These are phyloP conservation scores for Pseudohalonectria lignicola DNA, from an alignment of 2,329 filamentous ascomycete species.

Conservation along the genomic window DNA sequence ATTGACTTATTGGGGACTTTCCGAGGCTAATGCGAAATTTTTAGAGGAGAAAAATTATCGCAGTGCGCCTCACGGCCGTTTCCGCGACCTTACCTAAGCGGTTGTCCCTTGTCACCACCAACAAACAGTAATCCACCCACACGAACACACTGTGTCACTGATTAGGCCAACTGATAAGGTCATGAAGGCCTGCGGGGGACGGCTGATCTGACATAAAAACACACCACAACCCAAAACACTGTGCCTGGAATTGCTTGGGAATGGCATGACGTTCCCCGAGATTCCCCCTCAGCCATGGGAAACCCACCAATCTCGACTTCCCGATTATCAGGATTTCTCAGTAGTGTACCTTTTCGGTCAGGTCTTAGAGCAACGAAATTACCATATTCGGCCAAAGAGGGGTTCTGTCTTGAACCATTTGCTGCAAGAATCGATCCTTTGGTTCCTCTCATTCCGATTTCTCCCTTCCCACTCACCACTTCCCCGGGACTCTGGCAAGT, in stretches of 20 bases:
- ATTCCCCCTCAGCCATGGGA: not conserved
- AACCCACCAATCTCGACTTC: not conserved
- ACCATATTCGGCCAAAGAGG: no score
- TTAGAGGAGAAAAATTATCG: not conserved
- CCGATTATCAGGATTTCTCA: not conserved
- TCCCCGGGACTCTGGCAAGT: not conserved
- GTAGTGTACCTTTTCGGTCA: not conserved
- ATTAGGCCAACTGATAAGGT: constrained; percentile 2
- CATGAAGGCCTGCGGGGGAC: not conserved
- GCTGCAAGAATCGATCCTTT: not conserved
- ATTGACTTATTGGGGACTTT: no score
- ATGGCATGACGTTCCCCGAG: not conserved
- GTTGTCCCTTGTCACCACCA: not conserved
- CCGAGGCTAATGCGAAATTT: no score
- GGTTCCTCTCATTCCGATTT: not conserved
- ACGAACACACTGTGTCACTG: not conserved
- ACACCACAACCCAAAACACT: not conserved
- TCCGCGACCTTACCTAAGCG: constrained; percentile 1
- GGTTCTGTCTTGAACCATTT: no score
- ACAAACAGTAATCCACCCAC: not conserved
- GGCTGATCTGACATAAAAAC: constrained; percentile 1
- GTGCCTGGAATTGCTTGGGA: not conserved
- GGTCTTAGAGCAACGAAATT: no score
- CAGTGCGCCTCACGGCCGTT: not conserved
- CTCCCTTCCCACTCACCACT: not conserved